Percentiles rank a stretch among this genome's conserved stretches.
phyloP scores from a whole-genome alignment of 1,284 basidiomycete genomes.

The Somion occarium region DNA sequence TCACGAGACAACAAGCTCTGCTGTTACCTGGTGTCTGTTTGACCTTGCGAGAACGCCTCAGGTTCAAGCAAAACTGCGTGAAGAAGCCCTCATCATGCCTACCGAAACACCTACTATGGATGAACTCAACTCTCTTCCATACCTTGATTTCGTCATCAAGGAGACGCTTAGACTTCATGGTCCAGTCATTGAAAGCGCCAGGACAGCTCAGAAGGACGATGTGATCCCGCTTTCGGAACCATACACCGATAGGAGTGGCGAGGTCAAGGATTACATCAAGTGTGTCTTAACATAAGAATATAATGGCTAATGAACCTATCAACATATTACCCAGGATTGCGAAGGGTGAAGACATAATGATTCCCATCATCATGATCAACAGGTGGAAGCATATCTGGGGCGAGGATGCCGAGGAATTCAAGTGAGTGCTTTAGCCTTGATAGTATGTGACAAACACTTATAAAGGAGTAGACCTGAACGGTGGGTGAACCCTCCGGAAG shows the following conservation, averaged over 20 bases:
- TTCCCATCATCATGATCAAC: conserved; percentile 47
- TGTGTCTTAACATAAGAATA: conserved; percentile 8
- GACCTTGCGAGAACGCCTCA: conserved; percentile 50
- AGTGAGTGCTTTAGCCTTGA: conserved; percentile 25
- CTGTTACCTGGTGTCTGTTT: conserved; percentile 57
- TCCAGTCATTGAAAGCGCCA: conserved; percentile 52
- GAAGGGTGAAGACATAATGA: conserved; percentile 39
- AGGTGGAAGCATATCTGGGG: conserved; percentile 47
- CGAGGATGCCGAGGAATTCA: conserved; percentile 47
- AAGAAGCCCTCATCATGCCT: conserved; percentile 49
- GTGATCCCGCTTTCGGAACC: conserved; percentile 29
- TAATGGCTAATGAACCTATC: neutral
- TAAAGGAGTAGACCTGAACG: conserved; percentile 47
- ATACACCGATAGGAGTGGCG: conserved; percentile 27
- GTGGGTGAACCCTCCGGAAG: conserved; percentile 47
- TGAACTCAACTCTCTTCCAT: conserved; percentile 50
- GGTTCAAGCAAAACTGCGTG: conserved; percentile 62
- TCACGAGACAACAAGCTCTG: conserved; percentile 59
- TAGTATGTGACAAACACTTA: neutral
- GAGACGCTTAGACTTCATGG: conserved; percentile 66
- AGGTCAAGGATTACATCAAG: conserved; percentile 22
- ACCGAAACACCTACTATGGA: conserved; percentile 44
- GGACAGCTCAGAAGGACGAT: conserved; percentile 49
- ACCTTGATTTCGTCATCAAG: conserved; percentile 63
- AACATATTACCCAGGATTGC: conserved; percentile 24